Evolutionary conservation across 495 filamentous ascomycete species (phyloP), one percentile per base, ranked within the genome.

Genomic region (Penicillium tannophilum): DNA sequence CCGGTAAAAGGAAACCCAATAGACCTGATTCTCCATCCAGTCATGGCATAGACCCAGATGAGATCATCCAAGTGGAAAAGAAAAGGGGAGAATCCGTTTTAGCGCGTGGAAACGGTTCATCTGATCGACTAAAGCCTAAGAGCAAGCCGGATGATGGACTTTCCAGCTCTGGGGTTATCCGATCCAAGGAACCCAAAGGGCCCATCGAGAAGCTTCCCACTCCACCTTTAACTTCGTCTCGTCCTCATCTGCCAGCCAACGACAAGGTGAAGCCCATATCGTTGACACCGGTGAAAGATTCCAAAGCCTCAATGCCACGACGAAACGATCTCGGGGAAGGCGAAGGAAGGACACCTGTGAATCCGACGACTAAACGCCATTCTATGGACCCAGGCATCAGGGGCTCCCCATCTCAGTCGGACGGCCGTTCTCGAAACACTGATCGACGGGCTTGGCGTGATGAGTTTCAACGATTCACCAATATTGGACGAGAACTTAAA

Each of bases 401-500:
- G 54, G 63, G 54, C 17, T 74, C 72, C 24, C 73, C 69, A 31
- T 59, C 66, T 6, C 73, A 71, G 44, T 48, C 62, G 54, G 68
- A 66, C 43, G 61, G 36, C 17, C 71, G 72, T 24, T 60, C 64
- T 19, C 69, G 70, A 35, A 72, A 69, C 55, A 62, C 69, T 19
- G 79, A 81, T 30, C 71, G 72, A 23, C 66, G 75, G 44, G 66
- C 68, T 20, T 82, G 78, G 77, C 74, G 72, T 42, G 72, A 77
- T 24, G 79, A 83, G 55, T 76, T 71, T 43, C 71, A 72, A 28
- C 80, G 72, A 47, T 75, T 76, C 44, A 59, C 65, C 5, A 72
- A 64, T 12, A 59, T 80, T 17, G 80, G 77, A 7, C 76, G 77
- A 45, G 76, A 82, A 52, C 55, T 82, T 36, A 83, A 83, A 59